Percentiles rank a stretch among this genome's conserved stretches.
phyloP scores from a whole-genome alignment of 1,284 basidiomycete genomes.

The Puccinia triticina region DNA sequence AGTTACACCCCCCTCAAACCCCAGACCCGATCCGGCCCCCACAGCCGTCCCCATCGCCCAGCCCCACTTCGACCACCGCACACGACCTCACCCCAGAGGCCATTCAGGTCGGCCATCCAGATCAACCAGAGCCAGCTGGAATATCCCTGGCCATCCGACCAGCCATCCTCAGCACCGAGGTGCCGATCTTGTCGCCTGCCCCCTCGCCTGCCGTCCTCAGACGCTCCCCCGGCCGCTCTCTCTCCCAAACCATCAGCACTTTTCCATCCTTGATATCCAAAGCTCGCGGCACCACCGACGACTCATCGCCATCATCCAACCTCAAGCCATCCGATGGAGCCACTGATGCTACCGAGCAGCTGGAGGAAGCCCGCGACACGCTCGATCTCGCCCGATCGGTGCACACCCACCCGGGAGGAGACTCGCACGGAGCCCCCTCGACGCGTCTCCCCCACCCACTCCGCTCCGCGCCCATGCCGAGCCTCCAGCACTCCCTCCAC shows the following conservation, averaged over 20 bases:
- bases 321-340: background rate
- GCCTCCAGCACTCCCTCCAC: background rate
- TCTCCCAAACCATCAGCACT: background rate
- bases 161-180: background rate
- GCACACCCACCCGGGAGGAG: background rate
- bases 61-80: conserved; percentile 19
- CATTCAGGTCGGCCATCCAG: background rate
- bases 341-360: background rate
- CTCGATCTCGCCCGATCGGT: background rate
- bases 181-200: conserved; percentile 23
- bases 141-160: background rate
- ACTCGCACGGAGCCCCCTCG: too few species aligned
- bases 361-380: too few species aligned
- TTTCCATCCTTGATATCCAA: background rate
- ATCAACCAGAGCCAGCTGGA: background rate
- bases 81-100: background rate
- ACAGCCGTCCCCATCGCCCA: conserved; percentile 10
- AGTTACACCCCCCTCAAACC: background rate
- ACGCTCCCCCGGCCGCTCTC: background rate
- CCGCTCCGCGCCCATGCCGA: background rate
- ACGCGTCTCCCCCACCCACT: background rate
- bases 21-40: background rate
- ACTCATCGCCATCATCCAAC: too few species aligned
- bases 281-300: background rate
- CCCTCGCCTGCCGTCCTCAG: conserved; percentile 23